Evolutionary conservation across 176 grass and related monocot species (phyloP).

Genomic region (Lolium multiflorum): DNA sequence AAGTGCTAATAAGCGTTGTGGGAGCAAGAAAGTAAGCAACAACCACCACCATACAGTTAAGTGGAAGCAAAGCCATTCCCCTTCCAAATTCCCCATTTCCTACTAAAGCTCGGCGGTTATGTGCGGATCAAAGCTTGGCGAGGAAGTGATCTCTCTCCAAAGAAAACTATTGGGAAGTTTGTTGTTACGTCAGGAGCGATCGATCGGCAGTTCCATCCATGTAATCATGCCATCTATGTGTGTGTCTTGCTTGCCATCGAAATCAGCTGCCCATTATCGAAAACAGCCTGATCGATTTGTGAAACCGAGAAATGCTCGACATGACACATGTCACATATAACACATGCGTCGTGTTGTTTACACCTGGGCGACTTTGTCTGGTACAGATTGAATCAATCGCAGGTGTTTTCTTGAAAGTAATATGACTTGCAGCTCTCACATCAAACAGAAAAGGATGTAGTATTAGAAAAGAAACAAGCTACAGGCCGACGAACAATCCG

Average conservation of each 20-base stretch:
- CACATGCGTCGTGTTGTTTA: background rate
- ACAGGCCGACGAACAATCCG: slow-evolving; percentile 3
- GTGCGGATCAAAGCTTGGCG: slow-evolving; percentile 31
- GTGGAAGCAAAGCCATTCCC: slow-evolving; percentile 43
- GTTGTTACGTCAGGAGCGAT: slow-evolving; percentile 47
- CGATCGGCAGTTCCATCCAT: slow-evolving; percentile 36
- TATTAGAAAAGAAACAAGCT: background rate
- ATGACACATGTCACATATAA: background rate
- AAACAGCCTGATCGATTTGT: background rate
- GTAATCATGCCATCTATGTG: slow-evolving; percentile 13
- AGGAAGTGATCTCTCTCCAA: slow-evolving; percentile 35
- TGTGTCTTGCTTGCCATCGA: slow-evolving; percentile 41
- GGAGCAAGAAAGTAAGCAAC: slow-evolving; percentile 31
- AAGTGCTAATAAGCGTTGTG: slow-evolving; percentile 38
- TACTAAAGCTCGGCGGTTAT: slow-evolving; percentile 14
- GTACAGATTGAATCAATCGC: background rate
- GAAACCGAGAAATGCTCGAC: background rate
- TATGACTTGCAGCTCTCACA: slow-evolving; percentile 1
- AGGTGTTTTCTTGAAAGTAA: slow-evolving; percentile 3
- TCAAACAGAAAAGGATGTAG: background rate
- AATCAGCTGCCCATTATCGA: slow-evolving; percentile 10
- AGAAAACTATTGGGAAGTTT: slow-evolving; percentile 34
- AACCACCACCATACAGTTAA: slow-evolving; percentile 36
- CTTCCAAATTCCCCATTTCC: background rate
- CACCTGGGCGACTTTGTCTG: background rate